phyloP scores from a whole-genome alignment of 305 asterid species.

The Coffea humblotiana region DNA sequence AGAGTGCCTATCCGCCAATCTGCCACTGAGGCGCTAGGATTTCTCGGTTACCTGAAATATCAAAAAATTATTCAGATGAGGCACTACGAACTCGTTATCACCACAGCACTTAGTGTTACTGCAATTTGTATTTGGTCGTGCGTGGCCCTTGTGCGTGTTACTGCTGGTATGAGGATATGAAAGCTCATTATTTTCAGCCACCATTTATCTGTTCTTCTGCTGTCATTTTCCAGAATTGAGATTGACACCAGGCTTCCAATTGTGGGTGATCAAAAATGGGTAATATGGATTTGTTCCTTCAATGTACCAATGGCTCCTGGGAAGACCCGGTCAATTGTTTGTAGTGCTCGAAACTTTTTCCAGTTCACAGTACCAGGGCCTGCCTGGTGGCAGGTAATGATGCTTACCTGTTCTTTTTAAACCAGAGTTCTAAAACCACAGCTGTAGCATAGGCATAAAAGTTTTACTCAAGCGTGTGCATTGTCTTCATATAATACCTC shows the following conservation, averaged over 20 bases:
- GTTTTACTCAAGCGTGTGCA: not conserved
- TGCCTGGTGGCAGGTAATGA: constrained; percentile 95
- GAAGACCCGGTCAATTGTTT: constrained; percentile 96
- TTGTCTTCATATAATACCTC: not conserved
- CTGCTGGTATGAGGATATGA: too few relatives aligned
- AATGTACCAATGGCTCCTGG: constrained; percentile 99
- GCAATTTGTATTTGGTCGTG: not conserved
- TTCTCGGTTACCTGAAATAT: not conserved
- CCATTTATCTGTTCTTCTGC: constrained; percentile 9
- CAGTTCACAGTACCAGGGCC: constrained; percentile 90
- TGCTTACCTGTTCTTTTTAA: not conserved
- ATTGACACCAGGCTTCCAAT: constrained; percentile 92
- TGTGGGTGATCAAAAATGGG: constrained; percentile 92
- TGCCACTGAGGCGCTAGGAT: not conserved
- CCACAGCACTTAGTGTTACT: not conserved
- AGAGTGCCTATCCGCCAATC: not conserved
- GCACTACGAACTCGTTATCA: not conserved
- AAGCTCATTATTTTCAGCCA: not conserved
- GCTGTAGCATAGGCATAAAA: not conserved
- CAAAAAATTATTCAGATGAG: not conserved
- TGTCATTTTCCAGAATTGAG: constrained; percentile 58
- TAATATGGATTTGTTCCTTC: constrained; percentile 98
- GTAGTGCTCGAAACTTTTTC: constrained; percentile 95
- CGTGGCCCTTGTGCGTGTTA: not conserved
- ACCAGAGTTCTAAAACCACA: not conserved